Evolutionary conservation across 2,329 filamentous ascomycete genomes (phyloP), one percentile per base, ranked within the genome.

Genomic region (Colletotrichum sp.): DNA sequence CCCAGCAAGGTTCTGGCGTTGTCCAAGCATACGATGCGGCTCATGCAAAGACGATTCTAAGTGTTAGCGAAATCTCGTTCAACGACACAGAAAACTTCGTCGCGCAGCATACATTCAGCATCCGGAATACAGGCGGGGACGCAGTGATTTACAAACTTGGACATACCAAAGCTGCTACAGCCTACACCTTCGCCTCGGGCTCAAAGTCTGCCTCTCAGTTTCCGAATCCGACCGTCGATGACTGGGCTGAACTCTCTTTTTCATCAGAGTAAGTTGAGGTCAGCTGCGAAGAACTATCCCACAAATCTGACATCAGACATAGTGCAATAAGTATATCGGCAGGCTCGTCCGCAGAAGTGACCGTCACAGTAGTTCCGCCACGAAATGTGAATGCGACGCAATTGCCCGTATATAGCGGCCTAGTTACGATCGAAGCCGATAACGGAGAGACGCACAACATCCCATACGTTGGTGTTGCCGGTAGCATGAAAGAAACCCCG

Each of bases 51-150:
- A 85, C 83, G 3, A 62, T 83, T n/a, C 78, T 88, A 15, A 83
- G 82, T 64, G 81, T 83, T 1, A 81, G 81, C 26, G 84, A 82
- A 71, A 80, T 89, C 36, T 81, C 83, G n/a, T 85, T 88, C 79
- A 89, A 89, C 74, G 87, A 89, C 76, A 88, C 85, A 7, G 82
- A 83, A 66, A 78, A 87, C 79, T 83, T 87, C 64, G 79, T 79
- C 18, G 70, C 77, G 6, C 79, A 76, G 16, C 79, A 80, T 28
- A 81, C 80, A 60, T 85, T 88, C 77, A 83, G 79, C 34, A 83
- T 88, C 78, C 82, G 79, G 55, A 88, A 88, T 79, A 80, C 80
- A 13, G 85, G 83, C 60, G 75, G 76, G 18, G 78, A 81, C 26
- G 79, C 80, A 9, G 79, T 83, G 18, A 84, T 82, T 10, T 88